A percentile compares a stretch with the other conserved stretches of the same genome.
Evolutionary conservation across 352 stramenopile genomes (phyloP).

Genomic region (Globisporangium lucens): DNA sequence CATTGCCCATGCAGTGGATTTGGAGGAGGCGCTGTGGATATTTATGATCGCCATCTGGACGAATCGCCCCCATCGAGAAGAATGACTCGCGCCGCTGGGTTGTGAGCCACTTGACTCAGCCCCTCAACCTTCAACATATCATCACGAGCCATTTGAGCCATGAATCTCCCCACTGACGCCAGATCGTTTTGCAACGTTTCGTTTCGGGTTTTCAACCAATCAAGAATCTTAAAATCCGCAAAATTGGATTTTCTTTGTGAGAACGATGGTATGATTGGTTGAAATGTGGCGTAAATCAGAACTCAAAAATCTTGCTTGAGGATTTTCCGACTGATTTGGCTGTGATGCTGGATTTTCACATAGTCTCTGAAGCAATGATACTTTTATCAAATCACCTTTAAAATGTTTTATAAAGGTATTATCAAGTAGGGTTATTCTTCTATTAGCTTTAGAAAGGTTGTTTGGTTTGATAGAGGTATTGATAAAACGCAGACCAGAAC

Average conservation of each 20-base stretch:
- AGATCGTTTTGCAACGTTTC: neutral
- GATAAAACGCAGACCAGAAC: neutral
- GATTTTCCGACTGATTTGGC: slow-evolving; percentile 7
- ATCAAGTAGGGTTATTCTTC: too few relatives aligned
- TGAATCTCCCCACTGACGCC: slow-evolving; percentile 4
- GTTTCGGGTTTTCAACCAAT: neutral
- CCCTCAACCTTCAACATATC: neutral
- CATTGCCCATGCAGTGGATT: neutral
- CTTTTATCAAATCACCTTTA: too few relatives aligned
- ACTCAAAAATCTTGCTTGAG: slow-evolving; percentile 8
- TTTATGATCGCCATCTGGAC: neutral
- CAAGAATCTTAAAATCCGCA: neutral
- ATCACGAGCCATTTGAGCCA: neutral
- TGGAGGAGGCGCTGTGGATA: neutral
- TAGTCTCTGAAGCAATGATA: neutral
- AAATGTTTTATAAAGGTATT: too few relatives aligned
- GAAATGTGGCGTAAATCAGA: slow-evolving; percentile 5
- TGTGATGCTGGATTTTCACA: slow-evolving; percentile 8
- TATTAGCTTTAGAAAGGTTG: too few relatives aligned
- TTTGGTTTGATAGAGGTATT: neutral
- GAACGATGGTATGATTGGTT: neutral
- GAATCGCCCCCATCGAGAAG: neutral
- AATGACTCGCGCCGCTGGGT: neutral
- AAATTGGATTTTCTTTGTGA: slow-evolving; percentile 7
- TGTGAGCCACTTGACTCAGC: neutral